Percentiles rank a stretch among this genome's conserved stretches.
These are phyloP conservation scores for Bipolaris cookei DNA, from an alignment of 2,329 filamentous ascomycete species.

Conservation along the genomic window DNA sequence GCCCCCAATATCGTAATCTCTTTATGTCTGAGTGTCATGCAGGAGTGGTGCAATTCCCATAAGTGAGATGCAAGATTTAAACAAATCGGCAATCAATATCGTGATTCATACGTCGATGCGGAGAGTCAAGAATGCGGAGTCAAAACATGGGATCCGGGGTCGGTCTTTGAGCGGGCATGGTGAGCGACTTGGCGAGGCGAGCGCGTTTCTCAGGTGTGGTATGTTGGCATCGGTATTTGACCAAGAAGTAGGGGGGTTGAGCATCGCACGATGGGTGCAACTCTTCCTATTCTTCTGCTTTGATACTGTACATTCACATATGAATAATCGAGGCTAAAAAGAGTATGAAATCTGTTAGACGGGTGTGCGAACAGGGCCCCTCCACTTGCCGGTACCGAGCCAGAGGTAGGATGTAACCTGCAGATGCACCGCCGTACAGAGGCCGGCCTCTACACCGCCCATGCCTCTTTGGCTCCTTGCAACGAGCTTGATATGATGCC, in stretches of 20 bases:
- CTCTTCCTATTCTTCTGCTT: slow-evolving; percentile 2
- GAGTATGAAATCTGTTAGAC: no score
- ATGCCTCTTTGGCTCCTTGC: no score
- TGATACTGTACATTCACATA: neutral
- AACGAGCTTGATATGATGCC: no score
- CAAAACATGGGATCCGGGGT: slow-evolving; percentile 22
- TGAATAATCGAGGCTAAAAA: no score
- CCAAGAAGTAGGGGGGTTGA: neutral
- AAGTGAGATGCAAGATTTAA: no score
- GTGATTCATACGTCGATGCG: neutral
- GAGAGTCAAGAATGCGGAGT: slow-evolving; percentile 9
- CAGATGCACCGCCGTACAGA: no score
- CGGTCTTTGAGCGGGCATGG: slow-evolving; percentile 26
- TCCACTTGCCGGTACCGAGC: no score
- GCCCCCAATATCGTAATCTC: neutral
- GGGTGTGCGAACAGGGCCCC: no score
- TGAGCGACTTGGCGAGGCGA: neutral
- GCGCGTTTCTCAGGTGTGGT: neutral
- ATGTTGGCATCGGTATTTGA: neutral
- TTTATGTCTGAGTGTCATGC: neutral
- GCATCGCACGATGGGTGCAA: slow-evolving; percentile 7
- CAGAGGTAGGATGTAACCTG: no score
- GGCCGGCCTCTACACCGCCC: no score
- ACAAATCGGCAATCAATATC: no score
- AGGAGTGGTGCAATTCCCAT: neutral